Conservation (phyloP, 1,284 basidiomycete genomes). For the Porogramme epimiltina region DNA sequence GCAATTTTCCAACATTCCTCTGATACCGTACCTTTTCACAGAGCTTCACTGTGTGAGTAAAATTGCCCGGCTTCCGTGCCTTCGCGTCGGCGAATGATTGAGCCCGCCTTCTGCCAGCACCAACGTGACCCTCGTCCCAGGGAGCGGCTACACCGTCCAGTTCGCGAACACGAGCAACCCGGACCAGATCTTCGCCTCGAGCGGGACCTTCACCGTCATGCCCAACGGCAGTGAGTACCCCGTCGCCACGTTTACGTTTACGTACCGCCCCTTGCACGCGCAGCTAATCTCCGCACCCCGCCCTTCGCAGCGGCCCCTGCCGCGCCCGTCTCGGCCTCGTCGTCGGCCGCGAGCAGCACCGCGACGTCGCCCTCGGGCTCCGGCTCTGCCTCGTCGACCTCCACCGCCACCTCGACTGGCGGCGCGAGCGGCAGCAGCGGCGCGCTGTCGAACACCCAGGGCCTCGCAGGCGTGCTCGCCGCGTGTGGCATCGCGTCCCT, state of each 20-base stretch:
- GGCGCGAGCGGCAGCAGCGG: slow-evolving; percentile 5
- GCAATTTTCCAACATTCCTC: background rate
- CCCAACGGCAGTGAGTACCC: slow-evolving; percentile 37
- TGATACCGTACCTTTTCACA: background rate
- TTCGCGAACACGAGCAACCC: slow-evolving; percentile 47
- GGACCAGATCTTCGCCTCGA: slow-evolving; percentile 42
- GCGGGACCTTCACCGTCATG: slow-evolving; percentile 41
- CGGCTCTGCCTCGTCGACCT: slow-evolving; percentile 1
- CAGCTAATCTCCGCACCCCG: background rate
- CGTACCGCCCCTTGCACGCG: background rate
- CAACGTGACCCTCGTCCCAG: slow-evolving; percentile 38
- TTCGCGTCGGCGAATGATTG: too few relatives aligned
- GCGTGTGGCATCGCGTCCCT: slow-evolving; percentile 30
- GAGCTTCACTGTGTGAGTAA: slow-evolving; percentile 27
- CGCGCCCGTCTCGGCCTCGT: slow-evolving; percentile 6
- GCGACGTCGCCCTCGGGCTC: slow-evolving; percentile 11
- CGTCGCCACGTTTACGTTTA: too few relatives aligned
- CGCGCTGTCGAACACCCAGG: slow-evolving; percentile 15
- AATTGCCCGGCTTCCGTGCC: background rate
- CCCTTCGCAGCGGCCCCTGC: slow-evolving; percentile 7
- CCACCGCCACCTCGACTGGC: slow-evolving; percentile 9
- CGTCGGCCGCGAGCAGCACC: slow-evolving; percentile 10
- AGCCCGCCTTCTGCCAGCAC: slow-evolving; percentile 23
- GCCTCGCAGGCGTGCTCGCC: slow-evolving; percentile 25
- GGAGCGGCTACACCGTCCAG: slow-evolving; percentile 41